A percentile compares a stretch with the other conserved stretches of the same genome.
Evolutionary conservation across 2,329 filamentous ascomycete species (phyloP).

Genomic region (Pseudopithomyces chartarum): DNA sequence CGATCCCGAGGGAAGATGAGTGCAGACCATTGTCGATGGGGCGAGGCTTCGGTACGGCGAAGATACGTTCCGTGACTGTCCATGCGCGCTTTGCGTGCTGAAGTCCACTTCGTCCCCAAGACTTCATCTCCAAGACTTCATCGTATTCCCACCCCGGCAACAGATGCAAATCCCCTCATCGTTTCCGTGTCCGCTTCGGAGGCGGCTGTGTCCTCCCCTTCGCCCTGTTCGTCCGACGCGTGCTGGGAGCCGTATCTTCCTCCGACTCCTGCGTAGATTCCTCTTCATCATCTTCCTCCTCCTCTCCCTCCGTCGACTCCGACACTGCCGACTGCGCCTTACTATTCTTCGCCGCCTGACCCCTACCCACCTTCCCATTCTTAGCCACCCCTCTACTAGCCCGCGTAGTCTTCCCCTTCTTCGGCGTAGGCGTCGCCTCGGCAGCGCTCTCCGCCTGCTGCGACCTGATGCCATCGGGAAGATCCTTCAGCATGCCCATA

Average conservation of each 20-base stretch:
- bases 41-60: too few species aligned
- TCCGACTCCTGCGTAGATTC: slow-evolving; percentile 37
- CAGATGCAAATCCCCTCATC: slow-evolving; percentile 15
- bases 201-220: slow-evolving; percentile 25
- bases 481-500: slow-evolving; percentile 39
- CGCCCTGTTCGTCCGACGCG: slow-evolving; percentile 37
- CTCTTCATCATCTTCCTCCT: slow-evolving; percentile 44
- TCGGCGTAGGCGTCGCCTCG: slow-evolving; percentile 37
- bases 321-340: slow-evolving; percentile 40
- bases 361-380: slow-evolving; percentile 29
- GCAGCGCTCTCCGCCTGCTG: slow-evolving; percentile 35
- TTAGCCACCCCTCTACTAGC: slow-evolving; percentile 30
- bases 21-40: too few species aligned
- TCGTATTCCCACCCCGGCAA: neutral
- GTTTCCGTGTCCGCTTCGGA: slow-evolving; percentile 37
- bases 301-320: slow-evolving; percentile 39
- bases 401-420: slow-evolving; percentile 33
- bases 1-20: too few species aligned
- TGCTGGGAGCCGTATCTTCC: slow-evolving; percentile 40
- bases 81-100: too few species aligned
- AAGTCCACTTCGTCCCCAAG: too few species aligned
- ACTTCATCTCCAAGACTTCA: too few species aligned
- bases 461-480: slow-evolving; percentile 31
- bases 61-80: too few species aligned
- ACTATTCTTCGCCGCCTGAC: slow-evolving; percentile 28